Percentiles rank a stretch among this genome's conserved stretches.
phyloP scores from a whole-genome alignment of 495 filamentous ascomycete genomes.

The Neurospora sp. region DNA sequence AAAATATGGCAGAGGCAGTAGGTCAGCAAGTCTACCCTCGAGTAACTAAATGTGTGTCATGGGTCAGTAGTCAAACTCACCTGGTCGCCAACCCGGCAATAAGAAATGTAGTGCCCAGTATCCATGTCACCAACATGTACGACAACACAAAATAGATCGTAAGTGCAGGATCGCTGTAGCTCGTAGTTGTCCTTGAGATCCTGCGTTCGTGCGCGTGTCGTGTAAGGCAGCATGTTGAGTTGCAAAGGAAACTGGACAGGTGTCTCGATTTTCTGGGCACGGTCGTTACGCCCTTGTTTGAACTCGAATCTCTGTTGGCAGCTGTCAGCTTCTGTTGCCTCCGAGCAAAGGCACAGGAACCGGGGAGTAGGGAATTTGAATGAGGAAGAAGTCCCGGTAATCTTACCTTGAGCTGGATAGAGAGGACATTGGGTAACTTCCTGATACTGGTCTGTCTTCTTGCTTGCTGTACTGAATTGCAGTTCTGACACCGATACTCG shows the following conservation, averaged over 20 bases:
- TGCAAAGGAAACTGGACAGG: conserved; percentile 75
- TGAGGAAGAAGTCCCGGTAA: background rate
- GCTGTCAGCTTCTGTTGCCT: background rate
- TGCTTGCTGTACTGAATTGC: conserved; percentile 59
- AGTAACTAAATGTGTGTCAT: background rate
- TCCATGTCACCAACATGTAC: conserved; percentile 84
- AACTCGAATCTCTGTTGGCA: conserved; percentile 64
- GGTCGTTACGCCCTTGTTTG: conserved; percentile 44
- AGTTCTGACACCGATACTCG: conserved; percentile 72
- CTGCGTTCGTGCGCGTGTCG: conserved; percentile 42
- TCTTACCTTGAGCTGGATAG: conserved; percentile 80
- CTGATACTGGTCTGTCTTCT: conserved; percentile 73
- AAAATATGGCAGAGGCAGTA: background rate
- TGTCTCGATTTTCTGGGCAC: conserved; percentile 69
- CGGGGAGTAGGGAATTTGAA: background rate
- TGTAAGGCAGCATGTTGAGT: conserved; percentile 82
- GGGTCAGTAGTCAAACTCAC: conserved; percentile 31
- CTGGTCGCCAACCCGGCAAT: conserved; percentile 67
- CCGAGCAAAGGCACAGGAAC: background rate
- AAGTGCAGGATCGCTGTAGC: conserved; percentile 49
- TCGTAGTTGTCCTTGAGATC: conserved; percentile 36
- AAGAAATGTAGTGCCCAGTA: conserved; percentile 81
- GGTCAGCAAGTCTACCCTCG: background rate
- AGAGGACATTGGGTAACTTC: conserved; percentile 72
- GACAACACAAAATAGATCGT: conserved; percentile 75